Base-by-base conservation (phyloP, 31 red algal species). In the Bonnemaisonia californica region DNA sequence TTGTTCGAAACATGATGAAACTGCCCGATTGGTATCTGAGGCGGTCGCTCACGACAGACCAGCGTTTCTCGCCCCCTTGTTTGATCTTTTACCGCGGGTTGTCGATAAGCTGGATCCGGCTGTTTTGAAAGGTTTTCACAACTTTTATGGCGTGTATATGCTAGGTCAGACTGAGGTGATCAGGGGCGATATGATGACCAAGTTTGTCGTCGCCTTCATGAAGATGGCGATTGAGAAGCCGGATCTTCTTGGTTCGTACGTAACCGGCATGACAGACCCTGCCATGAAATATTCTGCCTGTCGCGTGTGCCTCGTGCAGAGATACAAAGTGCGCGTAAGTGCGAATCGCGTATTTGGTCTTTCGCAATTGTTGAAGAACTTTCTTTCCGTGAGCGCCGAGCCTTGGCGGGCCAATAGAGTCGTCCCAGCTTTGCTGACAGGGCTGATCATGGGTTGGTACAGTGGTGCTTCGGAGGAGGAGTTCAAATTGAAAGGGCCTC, bases 221-320 rank as follows among this genome's bases (percentile, higher is more conserved):
- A 42, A 55, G n/a, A 55, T 70, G 3, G 67, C 67, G 32, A 24
- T 72, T 40, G 68, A 66, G 21, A 54, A 45, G 19, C 65, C 68
- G 2, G 68, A 80, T n/a, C 21, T 71, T n/a, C 27, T 89, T 9
- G 55, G 42, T 21, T n/a, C 18, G 3, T 89, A 61, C 65, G 3
- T 81, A 16, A 27, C 57, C 19, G 55, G 32, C 19, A 80, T 89
- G 38, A 27, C 42, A 5, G 57, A 75, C 37, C 23, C 32, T 3
- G 28, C 45, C 2, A 28, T 89, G 55, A 48, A 41, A 41, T 33
- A 70, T 35, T 26, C 54, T 9, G 68, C 61, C 41, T 81, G 85
- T 68, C 74, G 85, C 24, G 48, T 89, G 33, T 80, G 74, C 69
- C 55, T 89, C 37, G 61, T 80, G 2, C 85, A 89, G 55, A 74